These are phyloP conservation scores for Fraxinus dipetala DNA, from an alignment of 305 asterid species.

Conservation along the genomic window DNA sequence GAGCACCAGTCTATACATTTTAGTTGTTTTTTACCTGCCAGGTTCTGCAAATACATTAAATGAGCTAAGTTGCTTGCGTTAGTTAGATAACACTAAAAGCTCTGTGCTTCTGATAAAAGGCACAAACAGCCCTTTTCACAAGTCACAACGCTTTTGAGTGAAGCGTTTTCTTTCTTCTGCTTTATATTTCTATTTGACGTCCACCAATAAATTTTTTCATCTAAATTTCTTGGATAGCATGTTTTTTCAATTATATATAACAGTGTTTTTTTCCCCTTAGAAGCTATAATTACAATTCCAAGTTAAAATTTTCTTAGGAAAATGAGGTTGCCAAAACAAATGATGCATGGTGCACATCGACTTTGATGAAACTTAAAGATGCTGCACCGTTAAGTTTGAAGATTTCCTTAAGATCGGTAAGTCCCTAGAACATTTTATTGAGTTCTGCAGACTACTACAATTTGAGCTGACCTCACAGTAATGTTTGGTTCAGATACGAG, in stretches of 20 bases:
- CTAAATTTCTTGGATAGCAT: not conserved
- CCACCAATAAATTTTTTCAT: not conserved
- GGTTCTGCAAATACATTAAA: not conserved
- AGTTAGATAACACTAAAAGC: not conserved
- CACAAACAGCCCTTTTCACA: not conserved
- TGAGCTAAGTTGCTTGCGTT: not conserved
- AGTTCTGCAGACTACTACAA: not conserved
- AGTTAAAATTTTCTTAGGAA: constrained; percentile 42
- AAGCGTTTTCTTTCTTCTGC: not conserved
- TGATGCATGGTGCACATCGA: constrained; percentile 60
- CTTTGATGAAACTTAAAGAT: constrained; percentile 66
- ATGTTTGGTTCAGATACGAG: constrained; percentile 62
- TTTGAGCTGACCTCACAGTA: constrained; percentile 15
- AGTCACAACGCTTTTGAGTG: not conserved
- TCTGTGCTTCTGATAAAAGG: not conserved
- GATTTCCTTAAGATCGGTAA: constrained; percentile 86
- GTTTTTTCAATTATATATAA: not conserved
- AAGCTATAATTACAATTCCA: constrained; percentile 6
- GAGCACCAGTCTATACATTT: not conserved
- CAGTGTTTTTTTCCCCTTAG: constrained; percentile 3
- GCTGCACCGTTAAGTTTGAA: constrained; percentile 88
- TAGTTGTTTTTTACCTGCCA: not conserved
- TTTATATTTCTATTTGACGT: not conserved
- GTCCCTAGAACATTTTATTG: constrained; percentile 25
- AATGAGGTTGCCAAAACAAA: constrained; percentile 67